phyloP scores from a whole-genome alignment of 345 rosid species.

The Syzygium grande region DNA sequence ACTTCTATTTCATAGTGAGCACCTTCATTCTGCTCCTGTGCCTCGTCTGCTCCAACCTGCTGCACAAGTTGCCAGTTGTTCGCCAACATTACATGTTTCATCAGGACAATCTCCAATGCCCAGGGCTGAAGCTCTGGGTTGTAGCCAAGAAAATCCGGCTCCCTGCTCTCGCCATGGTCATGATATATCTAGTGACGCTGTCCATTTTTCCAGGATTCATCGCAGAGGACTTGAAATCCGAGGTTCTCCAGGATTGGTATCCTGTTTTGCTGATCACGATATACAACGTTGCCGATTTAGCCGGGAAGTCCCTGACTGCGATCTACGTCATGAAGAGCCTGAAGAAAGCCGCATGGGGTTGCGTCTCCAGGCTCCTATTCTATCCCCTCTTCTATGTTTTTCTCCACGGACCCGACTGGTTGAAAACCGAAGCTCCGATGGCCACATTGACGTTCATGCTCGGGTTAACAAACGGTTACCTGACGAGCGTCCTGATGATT shows the following conservation, averaged over 20 bases:
- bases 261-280: conserved; percentile 69
- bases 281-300: conserved; percentile 65
- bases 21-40: conserved; percentile 48
- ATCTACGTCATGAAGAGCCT: conserved; percentile 41
- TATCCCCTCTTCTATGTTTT: conserved; percentile 69
- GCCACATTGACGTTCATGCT: conserved; percentile 59
- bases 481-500: conserved; percentile 86
- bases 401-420: conserved; percentile 77
- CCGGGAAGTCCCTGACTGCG: conserved; percentile 73
- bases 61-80: conserved; percentile 69
- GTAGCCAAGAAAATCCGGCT: conserved; percentile 46
- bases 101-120: conserved; percentile 10
- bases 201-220: conserved; percentile 86
- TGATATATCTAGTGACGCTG: conserved; percentile 64
- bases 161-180: conserved; percentile 51
- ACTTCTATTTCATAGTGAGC: conserved; percentile 71
- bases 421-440: conserved; percentile 63
- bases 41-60: conserved; percentile 52
- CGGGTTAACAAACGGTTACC: conserved; percentile 76
- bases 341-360: conserved; percentile 60
- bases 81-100: conserved; percentile 31
- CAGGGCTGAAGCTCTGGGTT: conserved; percentile 29
- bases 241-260: conserved; percentile 63
- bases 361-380: conserved; percentile 53
- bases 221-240: conserved; percentile 53